Evolutionary conservation across 2,329 filamentous ascomycete genomes (phyloP).

Genomic region (Xylaria sp.): DNA sequence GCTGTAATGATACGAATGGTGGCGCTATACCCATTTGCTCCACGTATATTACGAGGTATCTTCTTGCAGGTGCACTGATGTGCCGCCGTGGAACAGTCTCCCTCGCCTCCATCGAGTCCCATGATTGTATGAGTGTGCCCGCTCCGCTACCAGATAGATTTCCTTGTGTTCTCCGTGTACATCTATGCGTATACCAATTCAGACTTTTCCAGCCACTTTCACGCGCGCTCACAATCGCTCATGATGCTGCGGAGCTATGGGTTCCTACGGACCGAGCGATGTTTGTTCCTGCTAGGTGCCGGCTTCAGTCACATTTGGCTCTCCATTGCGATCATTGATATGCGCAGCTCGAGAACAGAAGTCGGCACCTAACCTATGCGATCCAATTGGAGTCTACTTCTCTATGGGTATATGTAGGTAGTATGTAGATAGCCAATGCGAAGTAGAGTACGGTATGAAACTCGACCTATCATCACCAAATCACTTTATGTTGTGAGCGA

Average conservation of each 20-base stretch:
- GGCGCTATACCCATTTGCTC: conserved; percentile 14
- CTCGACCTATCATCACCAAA: no score
- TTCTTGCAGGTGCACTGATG: conserved; percentile 2
- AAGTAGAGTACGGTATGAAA: no score
- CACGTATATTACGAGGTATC: conserved; percentile 6
- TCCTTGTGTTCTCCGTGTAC: conserved; percentile 31
- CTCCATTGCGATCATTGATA: neutral
- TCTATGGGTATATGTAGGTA: neutral
- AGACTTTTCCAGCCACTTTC: conserved; percentile 16
- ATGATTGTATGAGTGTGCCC: conserved; percentile 28
- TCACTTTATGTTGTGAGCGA: no score
- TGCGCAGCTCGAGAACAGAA: neutral
- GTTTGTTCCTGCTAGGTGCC: no score
- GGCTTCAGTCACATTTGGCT: neutral
- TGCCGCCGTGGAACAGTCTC: conserved; percentile 8
- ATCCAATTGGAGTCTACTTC: neutral
- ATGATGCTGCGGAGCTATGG: neutral
- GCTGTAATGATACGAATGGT: conserved; percentile 9
- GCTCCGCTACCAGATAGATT: conserved; percentile 30
- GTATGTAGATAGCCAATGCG: no score
- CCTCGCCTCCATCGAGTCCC: conserved; percentile 10
- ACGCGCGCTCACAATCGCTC: neutral
- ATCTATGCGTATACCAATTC: conserved; percentile 33
- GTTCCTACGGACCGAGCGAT: no score
- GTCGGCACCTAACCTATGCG: neutral